phyloP scores from a whole-genome alignment of 1,284 basidiomycete species.

The Agaricales sp. region DNA sequence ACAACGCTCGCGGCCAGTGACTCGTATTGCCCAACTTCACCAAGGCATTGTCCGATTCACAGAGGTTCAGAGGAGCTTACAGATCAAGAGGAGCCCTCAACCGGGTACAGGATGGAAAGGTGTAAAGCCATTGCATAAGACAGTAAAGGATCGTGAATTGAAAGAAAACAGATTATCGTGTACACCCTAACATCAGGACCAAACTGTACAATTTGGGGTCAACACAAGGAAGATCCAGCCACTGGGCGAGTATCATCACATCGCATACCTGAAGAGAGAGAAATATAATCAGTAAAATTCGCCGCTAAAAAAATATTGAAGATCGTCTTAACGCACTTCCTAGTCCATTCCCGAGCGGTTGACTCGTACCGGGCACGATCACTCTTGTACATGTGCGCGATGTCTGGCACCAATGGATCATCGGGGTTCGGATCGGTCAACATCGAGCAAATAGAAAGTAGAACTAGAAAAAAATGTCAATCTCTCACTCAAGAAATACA shows the following conservation, averaged over 20 bases:
- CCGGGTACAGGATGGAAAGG: no score
- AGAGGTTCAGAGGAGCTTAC: no score
- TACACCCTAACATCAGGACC: no score
- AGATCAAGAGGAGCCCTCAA: no score
- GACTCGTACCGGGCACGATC: conserved; percentile 90
- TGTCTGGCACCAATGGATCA: conserved; percentile 75
- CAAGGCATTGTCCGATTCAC: no score
- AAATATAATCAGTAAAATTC: conserved; percentile 19
- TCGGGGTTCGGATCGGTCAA: conserved; percentile 96
- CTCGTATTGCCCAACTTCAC: no score
- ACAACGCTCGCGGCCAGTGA: no score
- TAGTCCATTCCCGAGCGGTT: conserved; percentile 94
- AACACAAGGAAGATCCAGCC: conserved; percentile 13
- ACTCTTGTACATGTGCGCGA: conserved; percentile 91
- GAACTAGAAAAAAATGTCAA: conserved; percentile 35
- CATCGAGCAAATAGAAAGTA: conserved; percentile 95
- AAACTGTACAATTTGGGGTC: conserved; percentile 3
- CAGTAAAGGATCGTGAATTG: no score
- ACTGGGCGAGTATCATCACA: conserved; percentile 27
- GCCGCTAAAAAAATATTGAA: no score
- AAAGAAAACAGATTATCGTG: no score
- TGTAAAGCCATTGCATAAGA: no score
- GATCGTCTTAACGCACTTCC: conserved; percentile 59
- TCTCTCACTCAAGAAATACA: conserved; percentile 7
- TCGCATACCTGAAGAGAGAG: conserved; percentile 38